Percentiles rank a stretch among this genome's conserved stretches.
These are phyloP conservation scores for Aspergillus pseudoglaucus DNA, from an alignment of 2,329 filamentous ascomycete genomes.

Conservation along the genomic window DNA sequence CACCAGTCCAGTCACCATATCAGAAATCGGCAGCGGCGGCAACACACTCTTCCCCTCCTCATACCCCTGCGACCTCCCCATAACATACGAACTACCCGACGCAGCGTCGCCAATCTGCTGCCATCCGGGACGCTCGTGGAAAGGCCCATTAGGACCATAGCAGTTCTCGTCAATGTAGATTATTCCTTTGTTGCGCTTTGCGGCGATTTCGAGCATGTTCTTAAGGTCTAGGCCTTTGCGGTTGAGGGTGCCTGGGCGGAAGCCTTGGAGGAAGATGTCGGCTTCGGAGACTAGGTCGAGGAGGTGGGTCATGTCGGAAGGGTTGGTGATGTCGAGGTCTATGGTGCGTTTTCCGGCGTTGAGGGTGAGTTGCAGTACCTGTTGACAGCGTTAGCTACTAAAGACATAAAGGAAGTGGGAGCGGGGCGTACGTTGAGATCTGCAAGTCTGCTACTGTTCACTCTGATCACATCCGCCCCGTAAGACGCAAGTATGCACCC, in stretches of 20 bases:
- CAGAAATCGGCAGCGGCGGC: slow-evolving; percentile 8
- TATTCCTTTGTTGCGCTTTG: slow-evolving; percentile 35
- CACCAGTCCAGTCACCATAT: slow-evolving; percentile 8
- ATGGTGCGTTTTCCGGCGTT: slow-evolving; percentile 9
- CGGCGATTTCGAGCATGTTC: slow-evolving; percentile 34
- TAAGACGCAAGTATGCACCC: slow-evolving; percentile 35
- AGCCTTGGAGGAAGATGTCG: slow-evolving; percentile 50
- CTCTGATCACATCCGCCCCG: slow-evolving; percentile 39
- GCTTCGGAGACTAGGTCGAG: slow-evolving; percentile 41
- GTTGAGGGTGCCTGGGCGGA: slow-evolving; percentile 38
- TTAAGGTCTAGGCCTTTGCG: slow-evolving; percentile 20
- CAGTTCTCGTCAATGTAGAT: slow-evolving; percentile 46
- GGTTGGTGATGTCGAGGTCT: slow-evolving; percentile 41
- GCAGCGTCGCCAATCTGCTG: slow-evolving; percentile 45
- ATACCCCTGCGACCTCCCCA: slow-evolving; percentile 25
- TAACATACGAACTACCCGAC: slow-evolving; percentile 28
- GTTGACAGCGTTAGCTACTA: slow-evolving; percentile 1
- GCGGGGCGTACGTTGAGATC: slow-evolving; percentile 15
- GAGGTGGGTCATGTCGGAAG: slow-evolving; percentile 33
- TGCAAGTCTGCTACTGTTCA: slow-evolving; percentile 33
- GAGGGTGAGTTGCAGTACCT: slow-evolving; percentile 3
- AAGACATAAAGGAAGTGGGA: neutral
- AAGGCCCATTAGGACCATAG: slow-evolving; percentile 44
- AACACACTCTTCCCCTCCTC: slow-evolving; percentile 6
- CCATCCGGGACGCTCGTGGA: slow-evolving; percentile 42